These are phyloP conservation scores for Achaetomium macrosporum DNA, from an alignment of 2,329 filamentous ascomycete genomes.

Conservation along the genomic window DNA sequence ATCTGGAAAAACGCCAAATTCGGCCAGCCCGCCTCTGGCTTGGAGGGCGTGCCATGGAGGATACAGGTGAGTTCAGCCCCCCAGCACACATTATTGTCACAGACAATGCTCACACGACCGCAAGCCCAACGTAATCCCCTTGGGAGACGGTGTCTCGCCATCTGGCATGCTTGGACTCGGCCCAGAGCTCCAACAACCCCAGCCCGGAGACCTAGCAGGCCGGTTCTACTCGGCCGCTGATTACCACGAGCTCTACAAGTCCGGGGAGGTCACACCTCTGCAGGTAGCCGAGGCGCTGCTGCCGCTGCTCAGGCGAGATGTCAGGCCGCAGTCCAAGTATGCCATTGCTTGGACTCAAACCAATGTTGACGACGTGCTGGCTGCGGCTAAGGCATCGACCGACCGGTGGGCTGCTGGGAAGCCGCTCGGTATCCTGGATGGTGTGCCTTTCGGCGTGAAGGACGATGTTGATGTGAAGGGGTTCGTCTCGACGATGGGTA, in stretches of 20 bases:
- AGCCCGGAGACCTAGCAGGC: conserved; percentile 36
- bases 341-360: conserved; percentile 67
- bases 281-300: conserved; percentile 67
- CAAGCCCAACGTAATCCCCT: conserved; percentile 50
- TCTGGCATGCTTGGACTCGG: conserved; percentile 36
- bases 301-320: conserved; percentile 60
- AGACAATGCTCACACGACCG: background rate
- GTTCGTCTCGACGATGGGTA: conserved; percentile 62
- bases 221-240: conserved; percentile 67
- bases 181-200: conserved; percentile 36
- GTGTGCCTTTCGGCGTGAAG: conserved; percentile 77
- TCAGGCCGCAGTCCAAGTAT: conserved; percentile 51
- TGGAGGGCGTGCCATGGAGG: conserved; percentile 40
- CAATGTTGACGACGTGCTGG: conserved; percentile 55
- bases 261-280: conserved; percentile 63
- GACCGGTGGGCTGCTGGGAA: conserved; percentile 62
- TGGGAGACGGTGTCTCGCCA: conserved; percentile 30
- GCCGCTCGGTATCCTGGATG: conserved; percentile 66
- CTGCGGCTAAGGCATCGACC: conserved; percentile 67
- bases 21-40: conserved; percentile 38
- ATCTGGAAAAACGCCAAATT: conserved; percentile 67
- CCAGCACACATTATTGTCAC: background rate
- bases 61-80: conserved; percentile 39
- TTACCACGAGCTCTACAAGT: conserved; percentile 69
- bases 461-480: conserved; percentile 70